Conservation (phyloP, 805 yeast genomes). For the Sugiyamaella lignohabitans region DNA sequence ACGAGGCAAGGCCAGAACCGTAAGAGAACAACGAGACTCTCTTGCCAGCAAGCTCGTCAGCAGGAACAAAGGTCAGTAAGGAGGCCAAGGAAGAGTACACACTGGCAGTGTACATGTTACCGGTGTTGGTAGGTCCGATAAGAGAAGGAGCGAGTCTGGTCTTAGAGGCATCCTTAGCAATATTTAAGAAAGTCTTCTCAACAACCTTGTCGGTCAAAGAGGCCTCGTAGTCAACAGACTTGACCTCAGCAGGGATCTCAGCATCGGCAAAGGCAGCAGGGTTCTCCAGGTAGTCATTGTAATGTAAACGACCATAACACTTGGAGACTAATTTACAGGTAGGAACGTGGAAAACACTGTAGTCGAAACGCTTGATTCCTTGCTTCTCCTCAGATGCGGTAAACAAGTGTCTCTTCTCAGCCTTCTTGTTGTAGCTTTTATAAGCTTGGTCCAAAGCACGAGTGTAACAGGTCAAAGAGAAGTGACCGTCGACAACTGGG, state of each 20-base stretch:
- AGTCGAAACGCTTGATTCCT: constrained; percentile 67
- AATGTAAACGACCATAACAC: constrained; percentile 85
- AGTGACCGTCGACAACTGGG: constrained; percentile 97
- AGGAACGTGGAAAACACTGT: constrained; percentile 96
- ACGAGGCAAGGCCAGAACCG: constrained; percentile 96
- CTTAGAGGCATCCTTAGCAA: constrained; percentile 62
- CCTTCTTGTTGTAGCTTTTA: constrained; percentile 72
- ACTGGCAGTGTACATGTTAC: constrained; percentile 97
- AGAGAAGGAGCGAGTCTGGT: constrained; percentile 74
- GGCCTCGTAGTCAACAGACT: constrained; percentile 59
- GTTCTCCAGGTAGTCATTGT: constrained; percentile 76
- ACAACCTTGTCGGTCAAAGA: constrained; percentile 72
- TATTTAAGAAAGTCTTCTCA: constrained; percentile 77
- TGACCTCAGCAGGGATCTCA: constrained; percentile 44
- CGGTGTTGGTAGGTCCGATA: constrained; percentile 89
- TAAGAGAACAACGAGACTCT: constrained; percentile 91
- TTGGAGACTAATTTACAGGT: constrained; percentile 92
- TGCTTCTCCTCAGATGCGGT: constrained; percentile 38
- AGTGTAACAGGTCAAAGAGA: constrained; percentile 87
- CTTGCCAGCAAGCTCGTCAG: constrained; percentile 68
- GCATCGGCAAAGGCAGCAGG: constrained; percentile 35
- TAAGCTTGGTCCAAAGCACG: constrained; percentile 88
- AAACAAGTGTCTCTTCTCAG: constrained; percentile 33
- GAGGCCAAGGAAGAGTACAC: constrained; percentile 84
- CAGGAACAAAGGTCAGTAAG: constrained; percentile 65